Conservation (phyloP, 2,329 filamentous ascomycete species). For the Chalaropsis ovoidea region DNA sequence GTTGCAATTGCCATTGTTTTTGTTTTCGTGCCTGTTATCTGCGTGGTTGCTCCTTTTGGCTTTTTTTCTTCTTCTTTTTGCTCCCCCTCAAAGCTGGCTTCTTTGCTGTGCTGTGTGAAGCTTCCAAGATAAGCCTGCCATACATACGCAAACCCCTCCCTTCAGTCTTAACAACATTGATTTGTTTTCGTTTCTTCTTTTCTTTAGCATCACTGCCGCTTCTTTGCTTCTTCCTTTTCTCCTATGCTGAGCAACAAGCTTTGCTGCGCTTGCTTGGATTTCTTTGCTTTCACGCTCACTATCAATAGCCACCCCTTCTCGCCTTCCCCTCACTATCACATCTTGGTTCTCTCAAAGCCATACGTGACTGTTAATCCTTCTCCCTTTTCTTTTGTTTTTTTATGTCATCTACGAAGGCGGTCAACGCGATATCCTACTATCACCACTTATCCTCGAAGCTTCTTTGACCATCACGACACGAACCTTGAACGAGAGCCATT, state of each 20-base stretch:
- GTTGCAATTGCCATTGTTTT: constrained; percentile 5
- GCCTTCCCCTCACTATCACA: background rate
- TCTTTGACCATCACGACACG: background rate
- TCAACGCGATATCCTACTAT: background rate
- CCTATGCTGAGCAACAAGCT: background rate
- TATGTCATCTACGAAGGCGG: background rate
- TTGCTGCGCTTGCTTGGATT: background rate
- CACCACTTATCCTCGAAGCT: constrained; percentile 1
- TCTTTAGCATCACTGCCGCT: background rate
- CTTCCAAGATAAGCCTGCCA: background rate
- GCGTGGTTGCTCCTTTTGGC: background rate
- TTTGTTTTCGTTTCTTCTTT: background rate
- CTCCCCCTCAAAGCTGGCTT: background rate
- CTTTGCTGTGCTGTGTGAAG: background rate
- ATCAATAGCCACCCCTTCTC: constrained; percentile 1
- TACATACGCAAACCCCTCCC: background rate
- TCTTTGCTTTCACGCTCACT: background rate
- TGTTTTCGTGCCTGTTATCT: constrained; percentile 8
- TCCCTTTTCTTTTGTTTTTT: constrained; percentile 1
- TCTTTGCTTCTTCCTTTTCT: background rate
- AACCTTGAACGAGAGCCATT: constrained; percentile 8
- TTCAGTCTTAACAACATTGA: constrained; percentile 5
- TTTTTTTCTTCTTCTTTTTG: background rate
- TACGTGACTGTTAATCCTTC: background rate
- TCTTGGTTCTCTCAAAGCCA: background rate